Base-by-base conservation (phyloP, 208 protist species). In the Leishmania turanica region DNA sequence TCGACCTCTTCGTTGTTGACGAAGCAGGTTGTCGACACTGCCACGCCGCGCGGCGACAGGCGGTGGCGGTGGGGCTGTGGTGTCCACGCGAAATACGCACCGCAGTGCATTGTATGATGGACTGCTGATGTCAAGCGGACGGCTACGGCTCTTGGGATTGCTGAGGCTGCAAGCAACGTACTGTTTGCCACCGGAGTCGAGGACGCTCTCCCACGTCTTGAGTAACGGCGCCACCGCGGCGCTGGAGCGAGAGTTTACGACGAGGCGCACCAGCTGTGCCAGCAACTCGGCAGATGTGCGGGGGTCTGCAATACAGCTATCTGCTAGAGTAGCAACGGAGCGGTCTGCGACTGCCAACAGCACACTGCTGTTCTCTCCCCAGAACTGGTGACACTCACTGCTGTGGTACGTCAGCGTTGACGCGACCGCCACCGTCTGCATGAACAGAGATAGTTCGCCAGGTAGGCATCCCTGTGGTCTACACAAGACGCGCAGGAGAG, bases 231-330 rank as follows among this genome's bases (percentile, higher is more conserved):
- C 49, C 3, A 62, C 83, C 4, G 78, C 66, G 42, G 64, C 56
- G 31, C 6, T 65, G 4, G 51, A 58, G 58, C 83, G 66, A 24
- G 80, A 69, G 73, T 91, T 91, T 47, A 91, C 79, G 37, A 81
- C 82, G 62, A 91, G 79, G 15, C 88, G 88, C 76, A 81, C 81
- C 56, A 91, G 56, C 79, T 91, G 88, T 3, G 69, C 72, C 47
- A 86, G 74, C 27, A 89, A 73, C 47, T 86, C 86, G 37, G 82
- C 81, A 45, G 73, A 51, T 27, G 47, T 19, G 45, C 70, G 65
- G 8, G 49, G 45, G n/a, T 65, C 70, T 65, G 11, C 47, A 1
- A 75, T 83, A 49, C 42, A 27, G 49, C 27, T 2, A 15, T 37
- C 47, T 47, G 5, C 11, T 19, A 34, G 19, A 21, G 24, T 77